Conservation (phyloP, 305 asterid species). For the Solanum aculeatissimum region DNA sequence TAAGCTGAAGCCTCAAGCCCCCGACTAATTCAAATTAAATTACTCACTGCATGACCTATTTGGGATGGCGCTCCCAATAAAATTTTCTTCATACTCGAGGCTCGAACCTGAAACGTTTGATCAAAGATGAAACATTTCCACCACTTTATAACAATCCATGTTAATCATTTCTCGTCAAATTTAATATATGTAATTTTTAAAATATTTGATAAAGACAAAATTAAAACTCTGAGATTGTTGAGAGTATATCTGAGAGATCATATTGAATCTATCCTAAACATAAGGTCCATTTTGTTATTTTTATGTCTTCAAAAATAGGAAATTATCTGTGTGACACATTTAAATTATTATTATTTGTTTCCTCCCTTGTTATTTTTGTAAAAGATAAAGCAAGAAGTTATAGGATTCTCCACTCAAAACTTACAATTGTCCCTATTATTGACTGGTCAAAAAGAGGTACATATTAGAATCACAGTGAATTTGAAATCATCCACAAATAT, state of each 20-base stretch:
- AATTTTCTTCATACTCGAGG: too few relatives aligned
- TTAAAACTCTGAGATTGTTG: neutral
- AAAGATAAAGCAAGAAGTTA: neutral
- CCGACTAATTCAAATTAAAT: too few relatives aligned
- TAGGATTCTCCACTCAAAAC: neutral
- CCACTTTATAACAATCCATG: too few relatives aligned
- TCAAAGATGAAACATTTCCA: too few relatives aligned
- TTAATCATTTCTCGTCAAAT: neutral
- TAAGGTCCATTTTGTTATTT: neutral
- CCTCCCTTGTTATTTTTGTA: neutral
- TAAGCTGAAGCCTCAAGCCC: too few relatives aligned
- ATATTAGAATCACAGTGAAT: neutral
- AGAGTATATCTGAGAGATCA: neutral
- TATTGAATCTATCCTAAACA: neutral
- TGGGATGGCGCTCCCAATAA: too few relatives aligned
- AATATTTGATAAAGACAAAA: neutral
- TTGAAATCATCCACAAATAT: neutral
- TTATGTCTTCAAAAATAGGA: neutral
- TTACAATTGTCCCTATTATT: neutral
- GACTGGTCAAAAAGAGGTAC: neutral
- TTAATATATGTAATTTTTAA: neutral
- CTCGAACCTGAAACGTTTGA: too few relatives aligned
- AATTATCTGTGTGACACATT: neutral
- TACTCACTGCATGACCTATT: too few relatives aligned
- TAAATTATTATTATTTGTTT: neutral